phyloP scores from a whole-genome alignment of 1,139 yeast genomes.

The Lipomyces yarrowii region DNA sequence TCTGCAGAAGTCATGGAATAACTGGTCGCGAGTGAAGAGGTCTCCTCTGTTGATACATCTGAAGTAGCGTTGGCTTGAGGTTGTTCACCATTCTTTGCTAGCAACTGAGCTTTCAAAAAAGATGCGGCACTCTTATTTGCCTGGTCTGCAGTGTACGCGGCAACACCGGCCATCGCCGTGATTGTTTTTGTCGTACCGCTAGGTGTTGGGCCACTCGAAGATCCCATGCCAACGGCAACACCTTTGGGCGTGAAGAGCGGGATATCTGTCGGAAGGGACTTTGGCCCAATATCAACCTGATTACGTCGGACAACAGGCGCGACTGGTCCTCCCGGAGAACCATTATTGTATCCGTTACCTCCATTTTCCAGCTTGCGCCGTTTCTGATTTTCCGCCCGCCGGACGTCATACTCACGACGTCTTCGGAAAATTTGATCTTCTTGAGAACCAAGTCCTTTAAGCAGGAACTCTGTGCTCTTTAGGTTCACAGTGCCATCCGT shows the following conservation, averaged over 20 bases:
- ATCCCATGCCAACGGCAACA: constrained; percentile 23
- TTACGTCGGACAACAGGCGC: constrained; percentile 21
- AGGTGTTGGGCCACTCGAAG: constrained; percentile 63
- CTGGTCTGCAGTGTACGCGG: constrained; percentile 73
- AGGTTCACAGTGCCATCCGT: constrained; percentile 84
- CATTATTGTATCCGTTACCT: constrained; percentile 16
- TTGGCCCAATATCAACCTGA: constrained; percentile 70
- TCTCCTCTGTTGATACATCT: constrained; percentile 5
- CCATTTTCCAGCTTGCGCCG: constrained; percentile 53
- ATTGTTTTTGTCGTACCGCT: constrained; percentile 71
- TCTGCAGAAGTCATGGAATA: constrained; percentile 8
- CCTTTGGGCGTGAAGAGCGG: constrained; percentile 60
- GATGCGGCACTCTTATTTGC: constrained; percentile 76
- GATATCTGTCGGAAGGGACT: constrained; percentile 69
- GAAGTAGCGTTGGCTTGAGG: background rate
- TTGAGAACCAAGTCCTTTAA: constrained; percentile 65
- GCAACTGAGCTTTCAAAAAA: constrained; percentile 53
- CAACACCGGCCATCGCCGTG: constrained; percentile 72
- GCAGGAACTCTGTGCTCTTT: constrained; percentile 70
- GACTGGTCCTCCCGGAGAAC: background rate
- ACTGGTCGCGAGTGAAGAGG: constrained; percentile 8
- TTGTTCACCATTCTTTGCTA: constrained; percentile 27
- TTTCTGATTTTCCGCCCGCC: constrained; percentile 64
- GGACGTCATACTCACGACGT: constrained; percentile 65
- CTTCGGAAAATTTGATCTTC: constrained; percentile 80